Evolutionary conservation across 192 early-diverging fungal species (phyloP).

Genomic region (Coemansia sp.): DNA sequence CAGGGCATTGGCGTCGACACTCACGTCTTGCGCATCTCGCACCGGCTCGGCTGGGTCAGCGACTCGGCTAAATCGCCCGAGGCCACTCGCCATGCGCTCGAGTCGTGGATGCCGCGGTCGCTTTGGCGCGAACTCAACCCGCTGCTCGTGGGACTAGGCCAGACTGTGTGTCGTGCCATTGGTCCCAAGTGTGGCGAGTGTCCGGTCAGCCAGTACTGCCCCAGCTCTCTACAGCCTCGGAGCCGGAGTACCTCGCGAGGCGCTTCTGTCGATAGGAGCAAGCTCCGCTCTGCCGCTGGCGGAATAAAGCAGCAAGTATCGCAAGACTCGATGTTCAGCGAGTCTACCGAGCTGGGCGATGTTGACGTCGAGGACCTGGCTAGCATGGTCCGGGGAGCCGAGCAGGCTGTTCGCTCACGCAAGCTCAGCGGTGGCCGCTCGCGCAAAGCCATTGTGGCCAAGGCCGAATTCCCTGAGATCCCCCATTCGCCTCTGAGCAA

Average conservation of each 20-base stretch:
- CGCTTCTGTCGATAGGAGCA: conserved; percentile 5
- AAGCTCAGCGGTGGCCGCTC: conserved; percentile 41
- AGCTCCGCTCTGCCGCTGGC: not conserved
- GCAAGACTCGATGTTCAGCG: conserved; percentile 30
- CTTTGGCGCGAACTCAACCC: conserved; percentile 90
- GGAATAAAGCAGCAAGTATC: conserved; percentile 12
- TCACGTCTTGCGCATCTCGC: conserved; percentile 90
- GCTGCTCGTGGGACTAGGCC: conserved; percentile 91
- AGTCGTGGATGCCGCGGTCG: conserved; percentile 82
- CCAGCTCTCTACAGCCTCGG: conserved; percentile 36
- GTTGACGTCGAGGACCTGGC: conserved; percentile 54
- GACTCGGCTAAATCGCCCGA: conserved; percentile 79
- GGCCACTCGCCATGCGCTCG: conserved; percentile 69
- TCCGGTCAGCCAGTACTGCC: conserved; percentile 76
- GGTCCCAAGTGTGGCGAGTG: conserved; percentile 78
- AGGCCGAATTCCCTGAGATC: conserved; percentile 40
- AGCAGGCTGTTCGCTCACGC: conserved; percentile 50
- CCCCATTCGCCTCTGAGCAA: conserved; percentile 36
- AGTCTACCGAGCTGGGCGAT: conserved; percentile 34
- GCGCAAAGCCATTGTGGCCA: conserved; percentile 16
- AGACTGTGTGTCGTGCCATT: conserved; percentile 74
- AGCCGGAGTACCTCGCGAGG: conserved; percentile 4
- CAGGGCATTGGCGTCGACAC: conserved; percentile 97
- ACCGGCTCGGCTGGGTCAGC: conserved; percentile 86
- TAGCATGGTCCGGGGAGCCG: conserved; percentile 51